These are phyloP conservation scores for Podila epigama DNA, from an alignment of 192 early-diverging fungal species.

Conservation along the genomic window DNA sequence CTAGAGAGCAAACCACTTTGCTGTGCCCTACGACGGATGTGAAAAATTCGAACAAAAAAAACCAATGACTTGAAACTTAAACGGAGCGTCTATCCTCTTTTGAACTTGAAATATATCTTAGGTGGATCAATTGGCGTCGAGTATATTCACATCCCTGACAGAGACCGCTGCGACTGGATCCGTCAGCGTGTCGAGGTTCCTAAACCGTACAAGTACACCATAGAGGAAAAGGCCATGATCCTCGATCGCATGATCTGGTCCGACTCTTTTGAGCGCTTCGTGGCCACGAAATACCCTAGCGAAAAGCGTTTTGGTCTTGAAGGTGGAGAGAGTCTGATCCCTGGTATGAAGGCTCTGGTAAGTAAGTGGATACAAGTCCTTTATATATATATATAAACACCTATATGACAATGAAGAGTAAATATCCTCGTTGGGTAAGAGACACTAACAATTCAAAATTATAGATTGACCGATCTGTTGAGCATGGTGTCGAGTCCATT, in stretches of 20 bases:
- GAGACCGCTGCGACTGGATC: constrained; percentile 97
- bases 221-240: constrained; percentile 89
- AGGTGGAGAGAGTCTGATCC: constrained; percentile 95
- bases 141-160: constrained; percentile 98
- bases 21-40: not conserved
- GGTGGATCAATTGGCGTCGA: constrained; percentile 94
- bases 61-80: too few relatives aligned
- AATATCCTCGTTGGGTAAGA: too few relatives aligned
- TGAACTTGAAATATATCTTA: constrained; percentile 14
- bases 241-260: constrained; percentile 96
- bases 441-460: too few relatives aligned
- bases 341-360: constrained; percentile 97
- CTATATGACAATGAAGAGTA: too few relatives aligned
- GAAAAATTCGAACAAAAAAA: too few relatives aligned
- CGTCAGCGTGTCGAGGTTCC: constrained; percentile 91
- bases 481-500: constrained; percentile 93
- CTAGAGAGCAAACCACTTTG: not conserved
- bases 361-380: too few relatives aligned
- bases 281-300: constrained; percentile 94
- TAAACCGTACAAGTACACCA: constrained; percentile 85
- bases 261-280: constrained; percentile 94
- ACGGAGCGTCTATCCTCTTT: not conserved
- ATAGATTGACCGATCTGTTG: constrained; percentile 96
- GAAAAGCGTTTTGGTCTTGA: constrained; percentile 98
- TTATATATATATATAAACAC: too few relatives aligned